Evolutionary conservation across 768 basidiomycete genomes (phyloP), one percentile per base, ranked within the genome.

Genomic region (Xerocomellus chrysenteron): DNA sequence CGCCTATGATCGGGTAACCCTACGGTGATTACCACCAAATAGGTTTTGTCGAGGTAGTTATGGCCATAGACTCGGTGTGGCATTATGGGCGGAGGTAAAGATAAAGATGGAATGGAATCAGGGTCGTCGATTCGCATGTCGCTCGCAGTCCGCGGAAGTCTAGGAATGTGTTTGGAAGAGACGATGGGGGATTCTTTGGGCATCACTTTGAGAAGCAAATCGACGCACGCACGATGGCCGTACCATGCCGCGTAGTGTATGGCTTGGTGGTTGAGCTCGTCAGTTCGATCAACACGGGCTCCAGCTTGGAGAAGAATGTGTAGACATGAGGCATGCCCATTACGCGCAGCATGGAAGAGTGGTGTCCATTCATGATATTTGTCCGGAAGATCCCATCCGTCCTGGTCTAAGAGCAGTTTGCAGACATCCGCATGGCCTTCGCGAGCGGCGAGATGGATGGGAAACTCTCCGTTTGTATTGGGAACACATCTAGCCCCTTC

Each of bases 351-450:
- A 72, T 98, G 95, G 67, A 95, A 94, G 43, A 98, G 79, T 26
- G 97, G 97, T 8, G 95, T 98, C 94, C 96, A 98, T 70, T 97
- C 93, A 68, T 96, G 90, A 72, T 96, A 98, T 73, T 95, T 98
- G 79, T 99, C 97, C 2, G 88, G 86, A 9, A 82, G 79, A 71
- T 92, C 93, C 85, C 87, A 92, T 39, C 86, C 92, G 47, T 84
- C 87, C 40, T 84, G 84, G 32, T 77, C 77, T 5, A 94, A 75
- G 35, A 99, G 82, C 8, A 93, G 72, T 55, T 75, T 79, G 70
- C 95, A 96, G 19, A 97, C 84, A n/a, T 86, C 83, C 9, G 81
- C 82, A 60, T 97, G 94, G 4, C 97, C 97, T 67, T 93, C 90
- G 54, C 91, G 84, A 9, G 95, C 94, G 24, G 97, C 96, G 24